A percentile compares a stretch with the other conserved stretches of the same genome.
Evolutionary conservation across 352 stramenopile genomes (phyloP).

Genomic region (Elongisporangium prolatum): DNA sequence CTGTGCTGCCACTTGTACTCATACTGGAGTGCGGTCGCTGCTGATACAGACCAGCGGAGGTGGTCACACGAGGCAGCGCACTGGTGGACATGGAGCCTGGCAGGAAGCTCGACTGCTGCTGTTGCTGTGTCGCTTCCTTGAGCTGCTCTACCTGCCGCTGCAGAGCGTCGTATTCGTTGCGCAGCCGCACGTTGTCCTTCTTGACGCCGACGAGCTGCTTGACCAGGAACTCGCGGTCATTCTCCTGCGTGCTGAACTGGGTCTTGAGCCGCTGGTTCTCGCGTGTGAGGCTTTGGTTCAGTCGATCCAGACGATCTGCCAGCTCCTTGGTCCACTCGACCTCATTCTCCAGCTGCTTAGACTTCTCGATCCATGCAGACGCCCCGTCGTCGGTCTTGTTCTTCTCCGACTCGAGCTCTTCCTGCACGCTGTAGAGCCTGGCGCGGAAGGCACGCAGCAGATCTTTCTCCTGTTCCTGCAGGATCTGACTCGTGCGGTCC

Average conservation of each 20-base stretch:
- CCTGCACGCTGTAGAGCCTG: constrained; percentile 90
- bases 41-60: neutral
- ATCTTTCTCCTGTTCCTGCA: constrained; percentile 92
- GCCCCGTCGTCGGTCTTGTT: constrained; percentile 88
- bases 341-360: constrained; percentile 85
- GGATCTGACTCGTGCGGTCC: constrained; percentile 84
- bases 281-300: constrained; percentile 86
- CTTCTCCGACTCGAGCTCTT: constrained; percentile 91
- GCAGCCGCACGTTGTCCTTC: constrained; percentile 87
- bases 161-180: constrained; percentile 49
- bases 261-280: constrained; percentile 89
- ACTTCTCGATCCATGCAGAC: constrained; percentile 90
- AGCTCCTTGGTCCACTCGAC: constrained; percentile 90
- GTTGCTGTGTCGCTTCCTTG: constrained; percentile 27
- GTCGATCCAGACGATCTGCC: constrained; percentile 81
- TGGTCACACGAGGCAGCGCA: constrained; percentile 29
- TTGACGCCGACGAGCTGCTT: constrained; percentile 89
- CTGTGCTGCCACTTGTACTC: constrained; percentile 17
- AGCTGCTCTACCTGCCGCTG: constrained; percentile 51
- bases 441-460: constrained; percentile 86
- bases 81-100: constrained; percentile 26
- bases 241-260: constrained; percentile 90
- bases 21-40: constrained; percentile 4
- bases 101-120: constrained; percentile 5
- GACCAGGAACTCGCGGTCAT: constrained; percentile 92